Evolutionary conservation across 108 stramenopile genomes (phyloP).

Genomic region (Seminavis robusta): DNA sequence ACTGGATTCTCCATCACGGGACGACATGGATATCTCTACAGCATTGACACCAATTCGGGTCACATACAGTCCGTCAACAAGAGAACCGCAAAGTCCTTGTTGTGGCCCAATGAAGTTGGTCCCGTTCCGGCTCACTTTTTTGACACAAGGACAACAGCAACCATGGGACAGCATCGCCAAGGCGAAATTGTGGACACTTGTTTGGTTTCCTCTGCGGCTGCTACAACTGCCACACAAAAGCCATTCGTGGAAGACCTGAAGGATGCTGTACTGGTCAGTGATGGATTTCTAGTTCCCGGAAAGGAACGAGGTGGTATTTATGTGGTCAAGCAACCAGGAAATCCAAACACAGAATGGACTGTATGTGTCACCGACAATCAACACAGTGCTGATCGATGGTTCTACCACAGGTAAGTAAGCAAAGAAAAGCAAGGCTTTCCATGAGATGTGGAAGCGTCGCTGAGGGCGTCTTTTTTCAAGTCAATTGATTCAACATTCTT

Average conservation of each 20-base stretch:
- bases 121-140: constrained; percentile 53
- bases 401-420: constrained; percentile 74
- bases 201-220: background rate
- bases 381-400: constrained; percentile 61
- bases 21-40: constrained; percentile 56
- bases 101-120: constrained; percentile 91
- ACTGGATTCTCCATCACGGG: constrained; percentile 79
- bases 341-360: constrained; percentile 52
- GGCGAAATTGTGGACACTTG: background rate
- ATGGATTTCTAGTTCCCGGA: constrained; percentile 95
- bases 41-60: constrained; percentile 58
- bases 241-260: constrained; percentile 9
- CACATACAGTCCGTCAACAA: constrained; percentile 50
- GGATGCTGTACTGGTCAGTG: constrained; percentile 83
- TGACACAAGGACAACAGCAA: constrained; percentile 2
- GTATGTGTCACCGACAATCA: constrained; percentile 49
- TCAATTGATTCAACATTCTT: no score
- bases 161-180: background rate
- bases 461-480: no score
- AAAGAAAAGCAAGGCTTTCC: background rate
- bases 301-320: constrained; percentile 91
- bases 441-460: background rate
- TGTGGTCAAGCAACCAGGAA: constrained; percentile 70
- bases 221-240: background rate
- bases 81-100: constrained; percentile 48